phyloP scores from a whole-genome alignment of 345 rosid genomes.

The Turritis glabra region DNA sequence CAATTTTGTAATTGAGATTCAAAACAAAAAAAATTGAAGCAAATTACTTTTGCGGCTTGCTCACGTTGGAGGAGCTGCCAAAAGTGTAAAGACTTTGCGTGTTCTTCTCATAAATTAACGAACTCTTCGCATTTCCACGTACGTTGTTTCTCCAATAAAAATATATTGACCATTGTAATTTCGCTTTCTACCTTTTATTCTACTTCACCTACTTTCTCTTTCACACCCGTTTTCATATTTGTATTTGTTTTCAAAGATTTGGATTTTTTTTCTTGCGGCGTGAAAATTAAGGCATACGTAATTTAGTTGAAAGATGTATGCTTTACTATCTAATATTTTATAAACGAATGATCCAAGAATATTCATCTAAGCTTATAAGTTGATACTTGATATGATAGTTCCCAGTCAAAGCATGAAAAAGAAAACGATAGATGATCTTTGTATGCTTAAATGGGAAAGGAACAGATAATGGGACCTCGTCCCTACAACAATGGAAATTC shows the following conservation, averaged over 20 bases:
- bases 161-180: constrained; percentile 27
- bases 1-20: no score
- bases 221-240: constrained; percentile 5
- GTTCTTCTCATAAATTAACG: constrained; percentile 25
- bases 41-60: constrained; percentile 22
- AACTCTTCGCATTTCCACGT: constrained; percentile 27
- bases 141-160: constrained; percentile 16
- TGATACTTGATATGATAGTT: background rate
- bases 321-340: background rate
- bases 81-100: constrained; percentile 34
- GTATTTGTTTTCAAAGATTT: background rate
- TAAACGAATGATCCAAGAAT: background rate
- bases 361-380: background rate
- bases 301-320: background rate
- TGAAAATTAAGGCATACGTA: background rate
- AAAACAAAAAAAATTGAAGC: background rate
- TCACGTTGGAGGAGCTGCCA: constrained; percentile 26
- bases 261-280: background rate
- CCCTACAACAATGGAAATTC: background rate
- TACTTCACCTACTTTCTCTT: constrained; percentile 13
- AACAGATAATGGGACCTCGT: background rate
- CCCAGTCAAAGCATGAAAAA: background rate
- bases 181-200: constrained; percentile 12
- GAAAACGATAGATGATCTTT: background rate
- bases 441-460: background rate